Evolutionary conservation across 345 rosid species (phyloP).

Genomic region (Rhizophora apiculata): DNA sequence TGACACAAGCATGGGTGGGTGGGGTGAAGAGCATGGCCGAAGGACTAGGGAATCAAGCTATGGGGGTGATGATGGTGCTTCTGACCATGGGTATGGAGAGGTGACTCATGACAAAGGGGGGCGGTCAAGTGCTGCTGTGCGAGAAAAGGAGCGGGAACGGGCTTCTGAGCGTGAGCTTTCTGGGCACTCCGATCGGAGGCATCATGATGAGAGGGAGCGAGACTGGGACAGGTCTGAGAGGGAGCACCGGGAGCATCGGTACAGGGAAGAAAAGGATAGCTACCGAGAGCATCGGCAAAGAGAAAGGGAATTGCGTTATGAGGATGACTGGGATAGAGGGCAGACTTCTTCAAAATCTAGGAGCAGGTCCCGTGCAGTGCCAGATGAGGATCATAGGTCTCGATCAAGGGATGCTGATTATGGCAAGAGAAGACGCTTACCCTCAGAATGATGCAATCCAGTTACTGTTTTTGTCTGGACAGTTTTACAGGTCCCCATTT

Average conservation of each 20-base stretch:
- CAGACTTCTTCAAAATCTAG: conserved; percentile 64
- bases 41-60: conserved; percentile 63
- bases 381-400: conserved; percentile 66
- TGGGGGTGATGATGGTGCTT: conserved; percentile 83
- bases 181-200: conserved; percentile 59
- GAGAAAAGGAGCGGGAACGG: conserved; percentile 67
- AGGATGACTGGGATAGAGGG: conserved; percentile 67
- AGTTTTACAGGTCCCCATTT: conserved; percentile 3
- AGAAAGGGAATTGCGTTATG: conserved; percentile 61
- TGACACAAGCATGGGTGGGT: conserved; percentile 68
- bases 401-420: conserved; percentile 73
- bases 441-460: conserved; percentile 39
- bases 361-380: conserved; percentile 59
- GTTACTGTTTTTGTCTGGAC: conserved; percentile 12
- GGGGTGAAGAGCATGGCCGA: conserved; percentile 55
- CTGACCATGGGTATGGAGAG: conserved; percentile 82
- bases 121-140: conserved; percentile 44
- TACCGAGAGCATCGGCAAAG: conserved; percentile 62
- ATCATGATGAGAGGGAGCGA: conserved; percentile 49
- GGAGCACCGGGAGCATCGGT: conserved; percentile 50
- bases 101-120: conserved; percentile 65
- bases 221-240: conserved; percentile 59
- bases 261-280: conserved; percentile 63
- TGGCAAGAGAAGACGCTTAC: conserved; percentile 65
- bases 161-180: conserved; percentile 71